phyloP scores from a whole-genome alignment of 129 eudicot species.

The Erigeron canadensis region DNA sequence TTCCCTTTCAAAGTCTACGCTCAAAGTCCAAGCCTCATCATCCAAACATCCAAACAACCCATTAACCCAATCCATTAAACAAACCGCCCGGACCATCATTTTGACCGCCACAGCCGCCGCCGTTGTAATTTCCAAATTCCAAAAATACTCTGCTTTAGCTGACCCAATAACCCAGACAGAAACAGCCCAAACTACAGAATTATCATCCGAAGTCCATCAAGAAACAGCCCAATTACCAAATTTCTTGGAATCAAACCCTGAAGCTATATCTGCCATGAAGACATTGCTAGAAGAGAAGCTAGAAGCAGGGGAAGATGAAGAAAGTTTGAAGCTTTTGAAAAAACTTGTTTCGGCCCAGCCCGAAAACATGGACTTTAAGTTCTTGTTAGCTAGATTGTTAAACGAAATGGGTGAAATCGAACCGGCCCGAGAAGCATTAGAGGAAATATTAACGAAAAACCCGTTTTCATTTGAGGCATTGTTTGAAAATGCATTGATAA shows the following conservation, averaged over 20 bases:
- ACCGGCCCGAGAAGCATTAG: slow-evolving; percentile 51
- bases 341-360: slow-evolving; percentile 60
- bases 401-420: slow-evolving; percentile 58
- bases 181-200: slow-evolving; percentile 9
- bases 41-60: slow-evolving; percentile 23
- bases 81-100: slow-evolving; percentile 48
- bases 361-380: slow-evolving; percentile 45
- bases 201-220: slow-evolving; percentile 10
- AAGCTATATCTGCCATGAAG: slow-evolving; percentile 47
- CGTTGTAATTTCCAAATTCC: slow-evolving; percentile 36
- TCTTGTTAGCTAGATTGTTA: slow-evolving; percentile 51
- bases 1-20: slow-evolving; percentile 30
- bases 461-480: slow-evolving; percentile 62
- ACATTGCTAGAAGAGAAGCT: slow-evolving; percentile 43
- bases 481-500: slow-evolving; percentile 59
- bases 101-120: slow-evolving; percentile 44
- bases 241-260: slow-evolving; percentile 46
- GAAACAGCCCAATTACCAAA: slow-evolving; percentile 35
- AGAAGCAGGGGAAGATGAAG: slow-evolving; percentile 62
- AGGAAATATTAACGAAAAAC: slow-evolving; percentile 42
- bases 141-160: slow-evolving; percentile 44
- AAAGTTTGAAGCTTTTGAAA: slow-evolving; percentile 40
- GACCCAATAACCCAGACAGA: slow-evolving; percentile 30
- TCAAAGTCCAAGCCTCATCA: slow-evolving; percentile 21
- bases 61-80: slow-evolving; percentile 41